Evolutionary conservation across 2,329 filamentous ascomycete species (phyloP).

Genomic region (Thelonectria blattea): DNA sequence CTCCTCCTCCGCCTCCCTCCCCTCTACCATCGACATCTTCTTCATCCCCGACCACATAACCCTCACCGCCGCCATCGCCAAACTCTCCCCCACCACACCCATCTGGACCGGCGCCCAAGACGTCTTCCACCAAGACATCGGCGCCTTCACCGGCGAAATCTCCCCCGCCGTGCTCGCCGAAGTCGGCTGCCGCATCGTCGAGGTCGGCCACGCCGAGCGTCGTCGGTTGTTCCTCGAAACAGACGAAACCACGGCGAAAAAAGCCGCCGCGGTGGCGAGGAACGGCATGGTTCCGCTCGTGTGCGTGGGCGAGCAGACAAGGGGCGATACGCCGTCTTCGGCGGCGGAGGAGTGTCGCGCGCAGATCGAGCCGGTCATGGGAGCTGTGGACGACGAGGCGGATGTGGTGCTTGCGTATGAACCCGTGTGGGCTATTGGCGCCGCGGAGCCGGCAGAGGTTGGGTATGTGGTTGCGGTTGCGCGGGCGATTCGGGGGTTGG

Average conservation of each 20-base stretch:
- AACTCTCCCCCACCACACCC: constrained; percentile 50
- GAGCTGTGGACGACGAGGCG: constrained; percentile 63
- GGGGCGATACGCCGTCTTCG: constrained; percentile 53
- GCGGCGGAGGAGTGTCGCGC: constrained; percentile 70
- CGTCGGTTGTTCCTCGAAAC: constrained; percentile 75
- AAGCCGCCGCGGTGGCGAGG: constrained; percentile 70
- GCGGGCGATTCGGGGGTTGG: constrained; percentile 62
- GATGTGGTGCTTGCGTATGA: constrained; percentile 84
- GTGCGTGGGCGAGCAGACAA: constrained; percentile 76
- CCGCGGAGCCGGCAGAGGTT: constrained; percentile 71
- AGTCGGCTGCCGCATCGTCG: constrained; percentile 74
- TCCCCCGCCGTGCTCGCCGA: constrained; percentile 71
- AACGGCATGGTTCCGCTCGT: constrained; percentile 79
- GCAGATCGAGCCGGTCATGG: constrained; percentile 70
- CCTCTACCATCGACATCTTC: constrained; percentile 70
- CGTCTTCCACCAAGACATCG: constrained; percentile 70
- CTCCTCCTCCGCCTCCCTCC: constrained; percentile 46
- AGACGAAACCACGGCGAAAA: constrained; percentile 69
- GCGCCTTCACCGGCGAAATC: constrained; percentile 80
- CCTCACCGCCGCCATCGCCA: constrained; percentile 58
- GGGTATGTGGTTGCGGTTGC: constrained; percentile 77
- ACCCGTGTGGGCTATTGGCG: constrained; percentile 88
- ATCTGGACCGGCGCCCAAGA: constrained; percentile 77
- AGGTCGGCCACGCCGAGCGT: constrained; percentile 83
- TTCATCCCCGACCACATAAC: constrained; percentile 80